These are phyloP conservation scores for Aspergillus sp. DNA, from an alignment of 2,329 filamentous ascomycete genomes.

Conservation along the genomic window DNA sequence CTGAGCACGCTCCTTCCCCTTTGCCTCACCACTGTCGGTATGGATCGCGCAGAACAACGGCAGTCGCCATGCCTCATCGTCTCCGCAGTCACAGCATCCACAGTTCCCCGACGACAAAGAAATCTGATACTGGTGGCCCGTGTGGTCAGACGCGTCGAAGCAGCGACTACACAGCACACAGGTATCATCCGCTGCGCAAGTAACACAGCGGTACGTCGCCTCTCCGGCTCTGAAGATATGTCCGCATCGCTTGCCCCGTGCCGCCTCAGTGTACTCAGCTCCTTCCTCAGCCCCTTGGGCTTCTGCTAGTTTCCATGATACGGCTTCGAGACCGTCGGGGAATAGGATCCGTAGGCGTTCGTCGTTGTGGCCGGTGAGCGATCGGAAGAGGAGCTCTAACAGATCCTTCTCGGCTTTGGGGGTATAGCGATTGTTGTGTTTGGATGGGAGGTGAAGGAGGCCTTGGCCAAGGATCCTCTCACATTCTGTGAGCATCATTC, in stretches of 20 bases:
- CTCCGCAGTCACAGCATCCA: constrained; percentile 95
- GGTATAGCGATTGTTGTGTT: constrained; percentile 69
- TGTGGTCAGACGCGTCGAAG: constrained; percentile 92
- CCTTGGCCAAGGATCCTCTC: constrained; percentile 80
- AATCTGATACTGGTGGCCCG: constrained; percentile 85
- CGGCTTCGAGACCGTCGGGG: constrained; percentile 61
- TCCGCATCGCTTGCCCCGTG: constrained; percentile 86
- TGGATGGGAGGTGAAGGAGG: constrained; percentile 68
- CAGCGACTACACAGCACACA: constrained; percentile 91
- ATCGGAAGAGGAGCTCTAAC: constrained; percentile 75
- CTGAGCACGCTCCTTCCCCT: constrained; percentile 51
- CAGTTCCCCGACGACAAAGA: constrained; percentile 83
- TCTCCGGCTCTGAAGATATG: constrained; percentile 96
- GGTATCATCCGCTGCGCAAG: constrained; percentile 89
- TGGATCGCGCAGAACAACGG: constrained; percentile 88
- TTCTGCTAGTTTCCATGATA: constrained; percentile 68
- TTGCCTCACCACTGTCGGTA: constrained; percentile 52
- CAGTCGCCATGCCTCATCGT: constrained; percentile 85
- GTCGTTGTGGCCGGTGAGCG: constrained; percentile 66
- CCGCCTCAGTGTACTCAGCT: constrained; percentile 87
- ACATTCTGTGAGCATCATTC: constrained; percentile 44
- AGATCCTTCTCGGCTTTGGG: constrained; percentile 65
- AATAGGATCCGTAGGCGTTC: constrained; percentile 77
- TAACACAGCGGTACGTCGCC: constrained; percentile 88
- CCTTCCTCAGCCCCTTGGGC: constrained; percentile 91